These are phyloP conservation scores for Vicia sativa DNA, from an alignment of 306 rosid genomes.

Conservation along the genomic window DNA sequence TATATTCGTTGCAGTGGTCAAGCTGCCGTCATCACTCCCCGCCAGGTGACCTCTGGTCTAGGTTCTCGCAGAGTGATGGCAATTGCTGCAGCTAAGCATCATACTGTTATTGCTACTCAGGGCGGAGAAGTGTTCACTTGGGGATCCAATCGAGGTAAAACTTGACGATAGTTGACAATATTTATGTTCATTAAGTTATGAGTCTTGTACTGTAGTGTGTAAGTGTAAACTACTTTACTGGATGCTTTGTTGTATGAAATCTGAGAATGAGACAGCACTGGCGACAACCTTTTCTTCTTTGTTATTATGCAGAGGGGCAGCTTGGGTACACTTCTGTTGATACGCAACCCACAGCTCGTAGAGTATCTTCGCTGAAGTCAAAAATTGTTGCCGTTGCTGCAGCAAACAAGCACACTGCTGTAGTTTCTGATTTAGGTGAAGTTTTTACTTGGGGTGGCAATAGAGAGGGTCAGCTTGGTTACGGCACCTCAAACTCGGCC, in stretches of 20 bases:
- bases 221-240: conserved; percentile 12
- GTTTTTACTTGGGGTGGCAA: conserved; percentile 97
- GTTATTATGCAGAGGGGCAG: conserved; percentile 83
- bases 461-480: conserved; percentile 96
- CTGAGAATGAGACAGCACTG: conserved; percentile 31
- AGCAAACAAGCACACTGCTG: conserved; percentile 97
- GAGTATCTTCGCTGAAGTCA: conserved; percentile 81
- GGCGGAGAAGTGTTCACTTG: conserved; percentile 97
- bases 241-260: conserved; percentile 30
- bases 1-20: conserved; percentile 79
- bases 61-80: conserved; percentile 85
- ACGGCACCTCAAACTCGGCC: conserved; percentile 97
- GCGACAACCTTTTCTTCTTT: conserved; percentile 25
- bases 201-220: not conserved
- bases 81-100: conserved; percentile 98
- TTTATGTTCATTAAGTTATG: conserved; percentile 22
- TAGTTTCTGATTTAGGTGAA: conserved; percentile 85
- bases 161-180: conserved; percentile 15
- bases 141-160: conserved; percentile 99
- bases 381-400: conserved; percentile 86
- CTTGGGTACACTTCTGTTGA: conserved; percentile 96
- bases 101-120: conserved; percentile 86
- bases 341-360: conserved; percentile 92
- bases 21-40: conserved; percentile 99
- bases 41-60: conserved; percentile 85